These are phyloP conservation scores for Fusarium sp. DNA, from an alignment of 2,329 filamentous ascomycete genomes.

Conservation along the genomic window DNA sequence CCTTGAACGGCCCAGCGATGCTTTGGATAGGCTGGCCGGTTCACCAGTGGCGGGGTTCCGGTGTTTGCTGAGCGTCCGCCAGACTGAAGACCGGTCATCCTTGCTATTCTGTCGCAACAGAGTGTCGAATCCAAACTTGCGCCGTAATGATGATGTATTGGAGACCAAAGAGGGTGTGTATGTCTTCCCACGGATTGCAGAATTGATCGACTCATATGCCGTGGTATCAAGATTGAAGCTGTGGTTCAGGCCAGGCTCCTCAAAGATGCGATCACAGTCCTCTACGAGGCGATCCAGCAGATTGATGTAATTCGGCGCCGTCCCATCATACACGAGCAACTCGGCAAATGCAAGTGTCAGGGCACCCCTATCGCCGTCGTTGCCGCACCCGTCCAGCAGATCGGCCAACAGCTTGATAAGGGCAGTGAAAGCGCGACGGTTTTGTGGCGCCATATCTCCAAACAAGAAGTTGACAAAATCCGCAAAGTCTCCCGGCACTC, in stretches of 20 bases:
- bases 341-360: slow-evolving; percentile 91
- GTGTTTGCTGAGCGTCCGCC: slow-evolving; percentile 90
- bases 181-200: slow-evolving; percentile 65
- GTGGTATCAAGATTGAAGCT: slow-evolving; percentile 52
- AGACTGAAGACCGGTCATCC: slow-evolving; percentile 79
- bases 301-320: slow-evolving; percentile 86
- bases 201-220: slow-evolving; percentile 69
- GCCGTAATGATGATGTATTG: slow-evolving; percentile 85
- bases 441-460: slow-evolving; percentile 74
- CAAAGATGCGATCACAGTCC: slow-evolving; percentile 89
- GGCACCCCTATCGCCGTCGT: slow-evolving; percentile 89
- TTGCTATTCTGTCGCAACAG: slow-evolving; percentile 84
- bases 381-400: slow-evolving; percentile 87
- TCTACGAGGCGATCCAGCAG: slow-evolving; percentile 89
- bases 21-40: slow-evolving; percentile 72
- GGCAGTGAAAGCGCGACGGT: slow-evolving; percentile 80
- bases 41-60: slow-evolving; percentile 70
- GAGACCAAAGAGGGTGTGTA: slow-evolving; percentile 82
- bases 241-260: slow-evolving; percentile 63
- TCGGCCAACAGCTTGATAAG: slow-evolving; percentile 89
- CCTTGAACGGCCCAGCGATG: slow-evolving; percentile 74
- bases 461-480: slow-evolving; percentile 75
- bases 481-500: slow-evolving; percentile 78
- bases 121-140: slow-evolving; percentile 83
- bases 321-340: slow-evolving; percentile 80